Base-by-base conservation (phyloP, 495 filamentous ascomycete species). In the Aspergillus sclerotiicarbonarius region DNA sequence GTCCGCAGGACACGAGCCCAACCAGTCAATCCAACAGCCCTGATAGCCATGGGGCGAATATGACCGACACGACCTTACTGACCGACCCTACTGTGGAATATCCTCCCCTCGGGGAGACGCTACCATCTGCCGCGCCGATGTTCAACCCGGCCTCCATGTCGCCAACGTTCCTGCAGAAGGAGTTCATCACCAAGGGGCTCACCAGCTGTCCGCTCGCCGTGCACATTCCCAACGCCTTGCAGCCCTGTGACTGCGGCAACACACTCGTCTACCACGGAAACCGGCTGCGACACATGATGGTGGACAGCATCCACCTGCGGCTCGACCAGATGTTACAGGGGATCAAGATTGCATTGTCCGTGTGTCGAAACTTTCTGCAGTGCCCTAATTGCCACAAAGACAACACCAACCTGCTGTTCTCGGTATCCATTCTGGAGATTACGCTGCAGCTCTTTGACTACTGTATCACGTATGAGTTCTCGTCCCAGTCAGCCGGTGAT, bases 281-380 rank as follows among this genome's bases (percentile, higher is more conserved):
- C 46, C 71, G 67, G 19, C 59, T 79, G 19, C 73, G 68, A 16
- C 65, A 71, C 19, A 62, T 76, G 16, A 67, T 67, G 1, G 60
- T 60, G 29, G 71, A 71, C 29, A 52, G 70, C 3, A 46, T 65
- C 33, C 64, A 68, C 10, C 61, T 69, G 9, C 69, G 71, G 16
- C 71, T 77, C 39, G 76, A 79, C 30, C 70, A 72, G 25, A 71
- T 68, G 46, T 65, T 79, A 25, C 72, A 76, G 51, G 55, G 61
- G 6, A 70, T 77, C 51, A 67, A 68, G 51, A 56, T 66, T 5
- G 69, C 73, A 3, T 66, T 77, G 21, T 61, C 63, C 4, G 63
- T 68, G 31, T 74, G 71, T 33, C 73, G 64, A 13, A 55, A 66
- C 13, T 76, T 76, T 58, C 43, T 79, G 16, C 69, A 71, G 41